These are phyloP conservation scores for Aethionema arabicum DNA, from an alignment of 345 rosid genomes.

Conservation along the genomic window DNA sequence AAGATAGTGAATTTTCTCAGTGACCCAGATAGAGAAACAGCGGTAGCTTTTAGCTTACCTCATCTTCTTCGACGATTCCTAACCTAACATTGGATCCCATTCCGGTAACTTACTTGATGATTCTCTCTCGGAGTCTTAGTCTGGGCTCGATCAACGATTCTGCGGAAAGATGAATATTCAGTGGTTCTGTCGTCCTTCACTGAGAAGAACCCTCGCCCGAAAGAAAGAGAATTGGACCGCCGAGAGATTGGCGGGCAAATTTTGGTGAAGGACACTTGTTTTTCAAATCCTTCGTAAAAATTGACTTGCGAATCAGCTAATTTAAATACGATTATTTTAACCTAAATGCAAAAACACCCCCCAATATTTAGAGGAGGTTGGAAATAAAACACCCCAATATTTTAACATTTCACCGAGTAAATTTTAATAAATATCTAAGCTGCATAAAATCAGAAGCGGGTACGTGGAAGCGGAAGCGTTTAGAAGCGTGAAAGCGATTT, in stretches of 20 bases:
- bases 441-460: no score
- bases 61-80: constrained; percentile 48
- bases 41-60: constrained; percentile 32
- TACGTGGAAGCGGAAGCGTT: no score
- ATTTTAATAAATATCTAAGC: no score
- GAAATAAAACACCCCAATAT: no score
- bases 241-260: constrained; percentile 31
- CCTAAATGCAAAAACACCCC: no score
- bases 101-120: constrained; percentile 3
- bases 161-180: not conserved
- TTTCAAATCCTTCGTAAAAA: not conserved
- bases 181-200: not conserved
- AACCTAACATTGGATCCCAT: constrained; percentile 46
- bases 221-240: not conserved
- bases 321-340: no score
- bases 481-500: no score
- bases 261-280: not conserved
- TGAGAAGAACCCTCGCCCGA: constrained; percentile 28
- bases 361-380: no score
- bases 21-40: constrained; percentile 19
- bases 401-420: no score
- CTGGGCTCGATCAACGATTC: no score
- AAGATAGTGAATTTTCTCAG: not conserved
- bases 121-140: not conserved
- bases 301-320: no score